These are phyloP conservation scores for Maudiozyma bulderi DNA, from an alignment of 805 yeast genomes.

Conservation along the genomic window DNA sequence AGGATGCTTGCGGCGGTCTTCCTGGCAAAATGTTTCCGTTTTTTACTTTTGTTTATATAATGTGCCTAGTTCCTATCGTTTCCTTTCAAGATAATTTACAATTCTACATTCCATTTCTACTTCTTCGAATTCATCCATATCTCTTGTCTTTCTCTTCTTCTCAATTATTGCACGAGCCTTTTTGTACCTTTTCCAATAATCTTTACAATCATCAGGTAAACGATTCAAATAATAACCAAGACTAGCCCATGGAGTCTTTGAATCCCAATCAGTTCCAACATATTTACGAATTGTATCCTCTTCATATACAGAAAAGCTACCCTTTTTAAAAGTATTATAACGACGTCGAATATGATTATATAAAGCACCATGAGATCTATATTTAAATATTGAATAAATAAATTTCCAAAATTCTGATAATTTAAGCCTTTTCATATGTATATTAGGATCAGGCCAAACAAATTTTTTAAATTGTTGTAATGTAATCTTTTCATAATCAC, in stretches of 20 bases:
- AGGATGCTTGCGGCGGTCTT: background rate
- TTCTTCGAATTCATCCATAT: constrained; percentile 33
- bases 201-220: constrained; percentile 95
- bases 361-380: constrained; percentile 71
- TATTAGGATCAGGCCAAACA: background rate
- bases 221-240: constrained; percentile 65
- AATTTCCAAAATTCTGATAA: constrained; percentile 82
- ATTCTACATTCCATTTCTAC: constrained; percentile 48
- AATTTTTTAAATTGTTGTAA: background rate
- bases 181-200: constrained; percentile 84
- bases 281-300: constrained; percentile 50
- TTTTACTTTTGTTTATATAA: constrained; percentile 65
- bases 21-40: constrained; percentile 62
- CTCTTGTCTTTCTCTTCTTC: too few species aligned
- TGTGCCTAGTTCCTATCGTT: too few species aligned
- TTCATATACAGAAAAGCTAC: constrained; percentile 74
- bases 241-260: constrained; percentile 21
- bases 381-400: constrained; percentile 61
- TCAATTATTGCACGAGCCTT: constrained; percentile 28
- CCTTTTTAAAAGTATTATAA: constrained; percentile 73
- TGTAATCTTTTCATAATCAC: background rate
- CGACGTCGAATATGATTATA: constrained; percentile 82
- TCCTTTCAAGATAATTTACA: constrained; percentile 20
- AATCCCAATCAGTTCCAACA: constrained; percentile 73
- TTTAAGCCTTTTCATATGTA: constrained; percentile 20